phyloP scores from a whole-genome alignment of 495 filamentous ascomycete genomes.

The Wilcoxina mikolae region DNA sequence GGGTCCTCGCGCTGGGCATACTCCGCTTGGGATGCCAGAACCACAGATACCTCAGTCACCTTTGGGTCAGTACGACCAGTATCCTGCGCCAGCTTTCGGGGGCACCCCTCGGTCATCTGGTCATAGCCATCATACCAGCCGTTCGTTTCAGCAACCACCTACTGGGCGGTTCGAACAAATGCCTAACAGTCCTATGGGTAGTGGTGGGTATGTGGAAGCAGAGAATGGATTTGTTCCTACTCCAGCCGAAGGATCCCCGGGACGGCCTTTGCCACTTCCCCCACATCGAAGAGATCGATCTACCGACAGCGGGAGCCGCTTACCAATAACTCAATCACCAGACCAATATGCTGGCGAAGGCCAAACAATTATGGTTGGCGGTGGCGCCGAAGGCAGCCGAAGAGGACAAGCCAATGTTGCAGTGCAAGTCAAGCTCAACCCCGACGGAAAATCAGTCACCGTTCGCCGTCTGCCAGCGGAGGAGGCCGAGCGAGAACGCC shows the following conservation, averaged over 20 bases:
- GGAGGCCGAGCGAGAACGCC: constrained; percentile 24
- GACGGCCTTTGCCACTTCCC: constrained; percentile 22
- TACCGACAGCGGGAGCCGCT: constrained; percentile 14
- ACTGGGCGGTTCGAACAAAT: constrained; percentile 18
- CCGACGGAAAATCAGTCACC: constrained; percentile 26
- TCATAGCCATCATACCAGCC: neutral
- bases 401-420: constrained; percentile 19
- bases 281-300: constrained; percentile 26
- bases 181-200: constrained; percentile 20
- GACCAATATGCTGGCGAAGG: constrained; percentile 19
- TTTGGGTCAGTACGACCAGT: constrained; percentile 9
- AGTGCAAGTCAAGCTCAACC: constrained; percentile 27
- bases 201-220: constrained; percentile 25
- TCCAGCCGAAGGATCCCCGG: constrained; percentile 19
- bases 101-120: neutral
- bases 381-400: neutral
- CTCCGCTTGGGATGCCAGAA: constrained; percentile 20
- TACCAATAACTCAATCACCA: constrained; percentile 20
- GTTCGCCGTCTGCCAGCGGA: constrained; percentile 24
- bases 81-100: constrained; percentile 8
- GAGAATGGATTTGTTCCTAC: constrained; percentile 25
- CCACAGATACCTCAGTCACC: constrained; percentile 5
- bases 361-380: constrained; percentile 1
- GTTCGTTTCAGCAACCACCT: constrained; percentile 7
- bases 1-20: constrained; percentile 8